These are phyloP conservation scores for Fusarium solani-melongenae DNA, from an alignment of 2,329 filamentous ascomycete genomes.

Conservation along the genomic window DNA sequence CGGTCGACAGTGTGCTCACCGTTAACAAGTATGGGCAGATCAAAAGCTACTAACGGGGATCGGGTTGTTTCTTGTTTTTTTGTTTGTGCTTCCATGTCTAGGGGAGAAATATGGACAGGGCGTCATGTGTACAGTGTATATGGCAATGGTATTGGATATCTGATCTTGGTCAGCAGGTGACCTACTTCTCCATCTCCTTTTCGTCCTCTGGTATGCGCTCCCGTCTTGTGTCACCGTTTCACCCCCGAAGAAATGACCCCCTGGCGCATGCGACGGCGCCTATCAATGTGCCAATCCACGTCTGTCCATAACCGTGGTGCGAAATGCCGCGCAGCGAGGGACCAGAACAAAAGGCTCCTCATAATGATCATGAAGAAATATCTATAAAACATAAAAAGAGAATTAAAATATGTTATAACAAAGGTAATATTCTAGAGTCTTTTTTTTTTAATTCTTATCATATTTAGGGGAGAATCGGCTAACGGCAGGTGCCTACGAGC, in stretches of 20 bases:
- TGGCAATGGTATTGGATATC: background rate
- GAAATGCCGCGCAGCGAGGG: background rate
- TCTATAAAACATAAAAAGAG: no score
- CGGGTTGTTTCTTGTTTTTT: background rate
- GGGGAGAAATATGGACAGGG: background rate
- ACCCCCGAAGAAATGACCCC: background rate
- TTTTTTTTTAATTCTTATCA: no score
- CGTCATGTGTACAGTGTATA: background rate
- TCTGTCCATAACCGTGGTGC: background rate
- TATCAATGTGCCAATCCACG: background rate
- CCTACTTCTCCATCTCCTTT: background rate
- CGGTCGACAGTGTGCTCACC: conserved; percentile 6
- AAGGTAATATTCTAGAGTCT: background rate
- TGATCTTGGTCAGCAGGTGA: background rate
- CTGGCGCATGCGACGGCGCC: background rate
- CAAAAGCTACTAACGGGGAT: background rate
- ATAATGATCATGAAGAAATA: no score
- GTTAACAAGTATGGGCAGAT: conserved; percentile 39
- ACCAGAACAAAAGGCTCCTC: no score
- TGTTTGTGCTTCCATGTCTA: background rate
- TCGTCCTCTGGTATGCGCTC: background rate
- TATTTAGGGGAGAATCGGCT: no score
- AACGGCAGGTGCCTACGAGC: background rate
- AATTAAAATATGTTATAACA: no score
- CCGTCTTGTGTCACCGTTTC: conserved; percentile 8